Percentiles rank a stretch among this genome's conserved stretches.
These are phyloP conservation scores for Phallus indusiatus DNA, from an alignment of 768 basidiomycete genomes.

Conservation along the genomic window DNA sequence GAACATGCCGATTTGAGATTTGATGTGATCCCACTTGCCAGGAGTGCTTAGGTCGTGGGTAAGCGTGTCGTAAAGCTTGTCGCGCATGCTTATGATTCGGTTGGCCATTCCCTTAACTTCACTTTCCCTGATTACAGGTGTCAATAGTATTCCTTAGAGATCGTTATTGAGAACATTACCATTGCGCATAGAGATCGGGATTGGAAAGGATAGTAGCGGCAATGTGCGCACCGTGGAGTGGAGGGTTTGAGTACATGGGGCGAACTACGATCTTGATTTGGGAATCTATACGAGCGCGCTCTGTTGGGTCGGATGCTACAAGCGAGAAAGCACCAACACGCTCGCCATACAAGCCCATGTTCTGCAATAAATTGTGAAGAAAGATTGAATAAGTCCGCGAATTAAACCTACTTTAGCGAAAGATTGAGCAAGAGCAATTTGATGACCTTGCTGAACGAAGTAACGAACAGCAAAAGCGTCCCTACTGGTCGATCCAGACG, in stretches of 20 bases:
- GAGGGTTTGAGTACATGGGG: slow-evolving; percentile 98
- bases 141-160: background rate
- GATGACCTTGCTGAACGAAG: slow-evolving; percentile 86
- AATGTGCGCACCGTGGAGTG: slow-evolving; percentile 80
- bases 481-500: slow-evolving; percentile 80
- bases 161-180: slow-evolving; percentile 26
- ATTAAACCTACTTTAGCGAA: slow-evolving; percentile 63
- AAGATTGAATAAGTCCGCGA: background rate
- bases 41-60: slow-evolving; percentile 79
- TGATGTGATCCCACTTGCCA: slow-evolving; percentile 91
- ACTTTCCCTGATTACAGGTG: slow-evolving; percentile 36
- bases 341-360: slow-evolving; percentile 98
- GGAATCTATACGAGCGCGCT: slow-evolving; percentile 81
- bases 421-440: slow-evolving; percentile 84
- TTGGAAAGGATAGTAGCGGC: slow-evolving; percentile 77
- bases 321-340: slow-evolving; percentile 96
- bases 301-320: slow-evolving; percentile 54
- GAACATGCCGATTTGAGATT: slow-evolving; percentile 96
- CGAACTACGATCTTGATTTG: slow-evolving; percentile 94
- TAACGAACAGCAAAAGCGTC: slow-evolving; percentile 95
- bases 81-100: slow-evolving; percentile 88
- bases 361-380: slow-evolving; percentile 26
- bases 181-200: slow-evolving; percentile 66
- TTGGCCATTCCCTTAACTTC: slow-evolving; percentile 96
- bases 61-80: slow-evolving; percentile 68